Percentiles rank a stretch among this genome's conserved stretches.
Evolutionary conservation across 345 rosid species (phyloP).

Genomic region (Triadica sebifera): DNA sequence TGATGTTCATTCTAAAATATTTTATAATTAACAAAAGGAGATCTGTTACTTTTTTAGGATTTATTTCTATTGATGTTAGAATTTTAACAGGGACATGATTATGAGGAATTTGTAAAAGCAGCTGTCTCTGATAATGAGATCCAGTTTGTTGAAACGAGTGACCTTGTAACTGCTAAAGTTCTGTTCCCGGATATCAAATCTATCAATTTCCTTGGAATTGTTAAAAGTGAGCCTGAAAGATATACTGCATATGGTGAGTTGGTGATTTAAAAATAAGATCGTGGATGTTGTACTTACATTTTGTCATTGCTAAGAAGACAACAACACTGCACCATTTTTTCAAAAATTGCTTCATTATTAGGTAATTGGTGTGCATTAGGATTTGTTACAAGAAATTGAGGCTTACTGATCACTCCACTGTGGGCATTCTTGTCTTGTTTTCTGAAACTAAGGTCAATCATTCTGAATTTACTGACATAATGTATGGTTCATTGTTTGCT

Average conservation of each 20-base stretch:
- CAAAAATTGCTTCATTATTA: no score
- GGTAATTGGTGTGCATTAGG: neutral
- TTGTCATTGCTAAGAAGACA: neutral
- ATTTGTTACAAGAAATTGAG: neutral
- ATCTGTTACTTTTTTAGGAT: neutral
- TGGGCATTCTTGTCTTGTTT: neutral
- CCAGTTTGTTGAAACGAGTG: conserved; percentile 67
- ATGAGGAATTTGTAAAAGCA: conserved; percentile 68
- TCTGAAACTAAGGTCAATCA: conserved; percentile 5
- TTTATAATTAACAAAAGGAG: neutral
- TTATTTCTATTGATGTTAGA: neutral
- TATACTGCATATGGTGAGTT: conserved; percentile 68
- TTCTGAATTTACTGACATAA: conserved; percentile 10
- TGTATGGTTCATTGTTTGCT: conserved; percentile 13
- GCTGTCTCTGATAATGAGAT: conserved; percentile 59
- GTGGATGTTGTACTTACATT: neutral
- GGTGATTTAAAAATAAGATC: neutral
- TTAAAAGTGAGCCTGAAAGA: conserved; percentile 77
- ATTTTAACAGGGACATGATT: conserved; percentile 51
- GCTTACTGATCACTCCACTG: neutral
- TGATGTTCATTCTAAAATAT: neutral
- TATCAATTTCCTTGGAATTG: conserved; percentile 56
- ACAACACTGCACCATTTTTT: neutral
- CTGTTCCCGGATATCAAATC: conserved; percentile 54
- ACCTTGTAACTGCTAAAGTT: conserved; percentile 44